These are phyloP conservation scores for Phaeosphaeria sp. DNA, from an alignment of 2,329 filamentous ascomycete species.

Conservation along the genomic window DNA sequence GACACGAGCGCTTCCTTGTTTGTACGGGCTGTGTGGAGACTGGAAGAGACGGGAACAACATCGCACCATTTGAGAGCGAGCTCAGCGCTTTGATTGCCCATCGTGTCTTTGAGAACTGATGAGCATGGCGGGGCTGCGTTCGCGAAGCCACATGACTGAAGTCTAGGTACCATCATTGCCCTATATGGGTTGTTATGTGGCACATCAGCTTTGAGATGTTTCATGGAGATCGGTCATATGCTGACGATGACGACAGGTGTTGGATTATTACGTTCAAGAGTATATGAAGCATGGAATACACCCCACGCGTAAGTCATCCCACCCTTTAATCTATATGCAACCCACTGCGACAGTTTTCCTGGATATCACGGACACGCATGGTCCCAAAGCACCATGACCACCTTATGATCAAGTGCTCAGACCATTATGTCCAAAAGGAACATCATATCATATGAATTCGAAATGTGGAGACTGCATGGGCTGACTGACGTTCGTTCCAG, in stretches of 20 bases:
- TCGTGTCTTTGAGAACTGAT: neutral
- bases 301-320: constrained; percentile 65
- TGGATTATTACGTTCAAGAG: constrained; percentile 78
- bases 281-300: constrained; percentile 76
- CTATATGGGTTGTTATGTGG: constrained; percentile 1
- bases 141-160: neutral
- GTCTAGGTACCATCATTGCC: constrained; percentile 13
- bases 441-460: neutral
- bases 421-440: neutral
- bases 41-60: neutral
- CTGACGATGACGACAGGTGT: constrained; percentile 57
- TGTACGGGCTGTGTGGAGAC: neutral
- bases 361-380: neutral
- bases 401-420: neutral
- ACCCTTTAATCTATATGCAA: neutral
- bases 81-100: neutral
- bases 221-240: constrained; percentile 11
- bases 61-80: neutral
- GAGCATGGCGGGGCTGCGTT: neutral
- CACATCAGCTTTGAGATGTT: constrained; percentile 5
- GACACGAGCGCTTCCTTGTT: neutral
- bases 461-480: neutral
- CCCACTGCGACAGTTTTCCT: neutral
- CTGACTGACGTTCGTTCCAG: constrained; percentile 39
- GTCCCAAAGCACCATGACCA: neutral